Percentiles rank a stretch among this genome's conserved stretches.
Evolutionary conservation across 2,329 filamentous ascomycete genomes (phyloP).

Genomic region (Cryphonectria parasitica): DNA sequence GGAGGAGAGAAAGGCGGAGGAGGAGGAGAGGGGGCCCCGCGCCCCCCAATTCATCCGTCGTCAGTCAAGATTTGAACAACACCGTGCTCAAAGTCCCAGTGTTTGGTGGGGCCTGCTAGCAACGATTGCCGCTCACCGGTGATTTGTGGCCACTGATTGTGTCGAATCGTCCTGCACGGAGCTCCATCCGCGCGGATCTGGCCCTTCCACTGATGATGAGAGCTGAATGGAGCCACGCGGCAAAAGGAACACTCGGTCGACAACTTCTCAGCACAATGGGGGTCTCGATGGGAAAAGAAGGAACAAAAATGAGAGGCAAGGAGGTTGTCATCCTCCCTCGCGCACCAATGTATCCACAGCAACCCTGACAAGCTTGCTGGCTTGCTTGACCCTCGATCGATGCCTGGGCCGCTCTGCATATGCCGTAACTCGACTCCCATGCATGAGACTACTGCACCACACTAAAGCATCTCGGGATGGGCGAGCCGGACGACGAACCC

Average conservation of each 20-base stretch:
- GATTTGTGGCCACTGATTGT: background rate
- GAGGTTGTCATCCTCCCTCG: background rate
- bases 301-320: background rate
- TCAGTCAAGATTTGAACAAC: background rate
- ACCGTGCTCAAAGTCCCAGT: background rate
- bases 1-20: background rate
- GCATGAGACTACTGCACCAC: slow-evolving; percentile 2
- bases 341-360: background rate
- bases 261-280: background rate
- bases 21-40: background rate
- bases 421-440: slow-evolving; percentile 8
- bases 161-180: background rate
- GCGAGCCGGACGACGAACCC: slow-evolving; percentile 3
- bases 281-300: too few relatives aligned
- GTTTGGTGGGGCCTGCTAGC: background rate
- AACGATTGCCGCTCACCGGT: slow-evolving; percentile 5
- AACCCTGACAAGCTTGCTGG: background rate
- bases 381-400: background rate
- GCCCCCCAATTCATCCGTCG: background rate
- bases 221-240: background rate
- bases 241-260: background rate
- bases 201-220: background rate
- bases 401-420: slow-evolving; percentile 7
- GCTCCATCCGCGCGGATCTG: background rate
- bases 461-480: slow-evolving; percentile 6